Conservation (phyloP, 768 basidiomycete genomes). For the Phanerochaete carnosa region DNA sequence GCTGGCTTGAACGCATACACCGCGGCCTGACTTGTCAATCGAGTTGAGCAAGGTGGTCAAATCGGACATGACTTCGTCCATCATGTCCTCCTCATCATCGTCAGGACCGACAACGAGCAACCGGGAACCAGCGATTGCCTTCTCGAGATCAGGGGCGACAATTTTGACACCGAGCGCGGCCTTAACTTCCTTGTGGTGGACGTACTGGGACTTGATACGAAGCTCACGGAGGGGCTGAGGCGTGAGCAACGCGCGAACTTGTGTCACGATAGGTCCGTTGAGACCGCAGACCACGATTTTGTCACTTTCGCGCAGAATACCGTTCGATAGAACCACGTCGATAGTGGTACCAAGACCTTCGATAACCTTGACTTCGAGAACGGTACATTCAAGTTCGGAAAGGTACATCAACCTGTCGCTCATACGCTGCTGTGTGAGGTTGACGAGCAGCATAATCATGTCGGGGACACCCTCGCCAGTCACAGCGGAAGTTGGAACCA, state of each 20-base stretch:
- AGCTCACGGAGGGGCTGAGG: conserved; percentile 95
- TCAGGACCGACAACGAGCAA: conserved; percentile 91
- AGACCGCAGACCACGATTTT: conserved; percentile 94
- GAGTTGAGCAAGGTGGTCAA: conserved; percentile 83
- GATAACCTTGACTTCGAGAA: conserved; percentile 97
- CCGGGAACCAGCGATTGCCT: conserved; percentile 96
- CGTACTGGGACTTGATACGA: conserved; percentile 83
- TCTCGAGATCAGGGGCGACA: conserved; percentile 91
- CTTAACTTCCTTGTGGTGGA: conserved; percentile 96
- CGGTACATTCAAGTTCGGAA: conserved; percentile 95
- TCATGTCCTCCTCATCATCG: conserved; percentile 93
- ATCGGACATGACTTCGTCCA: conserved; percentile 96
- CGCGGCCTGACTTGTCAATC: conserved; percentile 93
- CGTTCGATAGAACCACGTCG: conserved; percentile 94
- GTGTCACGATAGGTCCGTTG: conserved; percentile 95
- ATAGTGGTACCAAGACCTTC: conserved; percentile 98
- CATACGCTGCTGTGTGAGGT: conserved; percentile 97
- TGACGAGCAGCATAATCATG: conserved; percentile 98
- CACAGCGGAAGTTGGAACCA: conserved; percentile 97
- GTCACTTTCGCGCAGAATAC: conserved; percentile 88
- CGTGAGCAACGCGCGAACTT: conserved; percentile 89
- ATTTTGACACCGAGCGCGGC: conserved; percentile 97
- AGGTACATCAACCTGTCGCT: conserved; percentile 97
- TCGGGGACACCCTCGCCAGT: conserved; percentile 98
- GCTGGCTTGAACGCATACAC: conserved; percentile 96